Evolutionary conservation across 148 eudicot genomes (phyloP).

Genomic region (Cornus florida): DNA sequence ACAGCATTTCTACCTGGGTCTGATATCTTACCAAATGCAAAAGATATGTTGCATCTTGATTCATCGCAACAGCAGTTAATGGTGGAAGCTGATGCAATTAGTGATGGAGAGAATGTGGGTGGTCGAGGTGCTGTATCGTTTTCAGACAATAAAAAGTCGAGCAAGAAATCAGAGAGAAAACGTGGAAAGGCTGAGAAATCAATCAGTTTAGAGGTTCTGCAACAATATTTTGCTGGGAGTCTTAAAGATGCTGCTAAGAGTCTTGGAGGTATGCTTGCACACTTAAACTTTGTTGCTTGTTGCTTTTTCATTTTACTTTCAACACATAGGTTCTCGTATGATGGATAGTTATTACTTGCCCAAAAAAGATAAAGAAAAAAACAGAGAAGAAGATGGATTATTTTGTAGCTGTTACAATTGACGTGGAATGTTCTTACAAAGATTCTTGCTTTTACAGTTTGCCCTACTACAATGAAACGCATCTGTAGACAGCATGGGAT

Average conservation of each 20-base stretch:
- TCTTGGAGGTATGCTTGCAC: slow-evolving; percentile 56
- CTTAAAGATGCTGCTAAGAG: slow-evolving; percentile 81
- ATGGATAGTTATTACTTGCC: too few relatives aligned
- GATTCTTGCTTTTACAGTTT: slow-evolving; percentile 48
- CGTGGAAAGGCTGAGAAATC: slow-evolving; percentile 76
- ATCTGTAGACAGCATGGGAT: slow-evolving; percentile 74
- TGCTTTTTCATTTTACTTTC: background rate
- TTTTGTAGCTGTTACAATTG: background rate
- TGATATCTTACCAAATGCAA: slow-evolving; percentile 27
- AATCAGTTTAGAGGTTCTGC: slow-evolving; percentile 71
- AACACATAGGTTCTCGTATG: background rate
- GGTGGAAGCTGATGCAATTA: slow-evolving; percentile 26
- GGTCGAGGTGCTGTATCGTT: slow-evolving; percentile 20
- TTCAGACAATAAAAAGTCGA: slow-evolving; percentile 32
- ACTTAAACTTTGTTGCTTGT: background rate
- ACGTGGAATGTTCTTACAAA: background rate
- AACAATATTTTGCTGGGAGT: slow-evolving; percentile 70
- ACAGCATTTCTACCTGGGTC: slow-evolving; percentile 19
- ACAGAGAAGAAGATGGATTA: too few relatives aligned
- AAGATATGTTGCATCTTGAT: slow-evolving; percentile 16
- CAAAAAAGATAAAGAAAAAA: too few relatives aligned
- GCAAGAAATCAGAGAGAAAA: slow-evolving; percentile 58
- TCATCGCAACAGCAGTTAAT: slow-evolving; percentile 26
- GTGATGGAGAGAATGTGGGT: slow-evolving; percentile 17
- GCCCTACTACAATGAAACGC: slow-evolving; percentile 87